Conservation (phyloP, 345 rosid genomes). For the Mercurialis annua region DNA sequence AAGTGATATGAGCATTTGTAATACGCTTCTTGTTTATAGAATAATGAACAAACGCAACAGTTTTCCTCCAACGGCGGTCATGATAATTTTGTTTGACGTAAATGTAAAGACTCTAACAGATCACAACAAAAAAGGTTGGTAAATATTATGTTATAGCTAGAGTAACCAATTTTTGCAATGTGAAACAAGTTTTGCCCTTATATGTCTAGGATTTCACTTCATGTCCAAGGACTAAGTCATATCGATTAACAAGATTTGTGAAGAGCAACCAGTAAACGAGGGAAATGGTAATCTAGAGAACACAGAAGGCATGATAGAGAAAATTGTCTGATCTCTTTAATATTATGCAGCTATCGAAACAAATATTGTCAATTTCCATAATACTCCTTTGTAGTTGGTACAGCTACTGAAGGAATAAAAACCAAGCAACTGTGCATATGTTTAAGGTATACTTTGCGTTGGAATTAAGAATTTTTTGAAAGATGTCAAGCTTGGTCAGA, state of each 20-base stretch:
- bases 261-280: neutral
- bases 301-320: neutral
- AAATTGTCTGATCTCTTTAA: neutral
- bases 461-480: neutral
- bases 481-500: neutral
- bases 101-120: neutral
- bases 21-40: neutral
- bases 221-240: neutral
- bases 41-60: neutral
- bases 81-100: neutral
- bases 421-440: neutral
- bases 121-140: neutral
- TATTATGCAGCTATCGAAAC: neutral
- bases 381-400: neutral
- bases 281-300: neutral
- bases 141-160: neutral
- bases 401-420: neutral
- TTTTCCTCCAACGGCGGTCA: neutral
- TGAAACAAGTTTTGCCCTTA: neutral
- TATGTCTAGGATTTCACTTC: conserved; percentile 1
- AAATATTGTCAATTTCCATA: neutral
- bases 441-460: neutral
- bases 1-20: neutral
- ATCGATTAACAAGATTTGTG: neutral
- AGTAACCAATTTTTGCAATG: neutral